Conservation (phyloP, 768 basidiomycete genomes). For the Asterophora lycoperdoides region DNA sequence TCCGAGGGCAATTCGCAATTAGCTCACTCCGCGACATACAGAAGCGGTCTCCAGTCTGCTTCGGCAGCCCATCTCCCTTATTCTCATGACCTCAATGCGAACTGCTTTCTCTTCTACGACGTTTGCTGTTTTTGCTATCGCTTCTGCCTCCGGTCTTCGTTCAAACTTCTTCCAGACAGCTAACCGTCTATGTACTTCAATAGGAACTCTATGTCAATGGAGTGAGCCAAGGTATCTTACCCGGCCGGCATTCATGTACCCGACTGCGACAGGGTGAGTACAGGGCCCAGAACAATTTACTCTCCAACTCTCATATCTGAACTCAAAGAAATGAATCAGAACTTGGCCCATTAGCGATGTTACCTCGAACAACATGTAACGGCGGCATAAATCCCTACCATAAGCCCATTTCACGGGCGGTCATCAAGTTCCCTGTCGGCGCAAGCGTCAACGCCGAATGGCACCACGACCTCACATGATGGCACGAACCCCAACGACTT, state of each 20-base stretch:
- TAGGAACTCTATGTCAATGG: constrained; percentile 51
- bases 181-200: background rate
- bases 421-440: constrained; percentile 51
- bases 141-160: constrained; percentile 41
- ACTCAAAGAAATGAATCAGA: no score
- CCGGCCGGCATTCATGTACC: constrained; percentile 38
- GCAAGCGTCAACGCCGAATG: constrained; percentile 49
- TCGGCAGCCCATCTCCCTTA: no score
- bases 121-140: constrained; percentile 10
- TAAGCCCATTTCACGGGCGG: constrained; percentile 37
- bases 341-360: constrained; percentile 53
- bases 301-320: background rate
- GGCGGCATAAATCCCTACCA: constrained; percentile 55
- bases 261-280: constrained; percentile 37
- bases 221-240: constrained; percentile 40
- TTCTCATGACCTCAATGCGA: no score
- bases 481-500: constrained; percentile 38
- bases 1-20: no score
- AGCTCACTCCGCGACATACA: no score
- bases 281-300: background rate
- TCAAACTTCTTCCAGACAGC: background rate
- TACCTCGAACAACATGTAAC: constrained; percentile 45
- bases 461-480: constrained; percentile 44
- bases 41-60: no score
- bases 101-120: constrained; percentile 7